These are phyloP conservation scores for Tillandsia leiboldiana DNA, from an alignment of 176 grass and related monocot species.

Conservation along the genomic window DNA sequence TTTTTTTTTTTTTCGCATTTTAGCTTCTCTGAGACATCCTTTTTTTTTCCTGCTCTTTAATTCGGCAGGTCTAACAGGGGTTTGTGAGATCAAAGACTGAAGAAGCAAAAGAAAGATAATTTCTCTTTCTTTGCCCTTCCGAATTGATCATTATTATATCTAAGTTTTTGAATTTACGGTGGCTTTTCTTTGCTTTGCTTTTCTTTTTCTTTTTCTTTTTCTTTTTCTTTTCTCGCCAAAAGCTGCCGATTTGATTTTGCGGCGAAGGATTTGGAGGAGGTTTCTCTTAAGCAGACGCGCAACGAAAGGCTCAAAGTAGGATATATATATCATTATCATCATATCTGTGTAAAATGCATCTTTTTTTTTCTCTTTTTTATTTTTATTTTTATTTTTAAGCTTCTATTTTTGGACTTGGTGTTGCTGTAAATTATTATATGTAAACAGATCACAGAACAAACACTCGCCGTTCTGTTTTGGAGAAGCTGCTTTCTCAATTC, in stretches of 20 bases:
- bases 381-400: too few relatives aligned
- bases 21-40: too few relatives aligned
- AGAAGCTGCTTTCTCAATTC: background rate
- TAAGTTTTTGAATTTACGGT: slow-evolving; percentile 20
- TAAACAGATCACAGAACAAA: slow-evolving; percentile 5
- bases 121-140: slow-evolving; percentile 21
- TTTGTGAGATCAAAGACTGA: slow-evolving; percentile 50
- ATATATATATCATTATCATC: background rate
- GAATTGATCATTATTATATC: slow-evolving; percentile 16
- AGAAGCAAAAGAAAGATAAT: slow-evolving; percentile 12
- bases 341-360: background rate
- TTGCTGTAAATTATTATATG: background rate
- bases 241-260: slow-evolving; percentile 27
- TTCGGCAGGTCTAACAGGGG: slow-evolving; percentile 51
- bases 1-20: background rate
- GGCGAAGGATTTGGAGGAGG: background rate
- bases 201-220: background rate
- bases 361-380: background rate
- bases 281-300: too few relatives aligned
- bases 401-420: background rate
- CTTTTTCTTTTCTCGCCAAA: slow-evolving; percentile 2
- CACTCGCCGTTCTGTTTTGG: background rate
- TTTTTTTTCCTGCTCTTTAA: background rate
- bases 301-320: background rate
- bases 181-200: background rate